Conservation (phyloP, 805 yeast genomes). For the Cyberlindnera xishuangbannaensis region DNA sequence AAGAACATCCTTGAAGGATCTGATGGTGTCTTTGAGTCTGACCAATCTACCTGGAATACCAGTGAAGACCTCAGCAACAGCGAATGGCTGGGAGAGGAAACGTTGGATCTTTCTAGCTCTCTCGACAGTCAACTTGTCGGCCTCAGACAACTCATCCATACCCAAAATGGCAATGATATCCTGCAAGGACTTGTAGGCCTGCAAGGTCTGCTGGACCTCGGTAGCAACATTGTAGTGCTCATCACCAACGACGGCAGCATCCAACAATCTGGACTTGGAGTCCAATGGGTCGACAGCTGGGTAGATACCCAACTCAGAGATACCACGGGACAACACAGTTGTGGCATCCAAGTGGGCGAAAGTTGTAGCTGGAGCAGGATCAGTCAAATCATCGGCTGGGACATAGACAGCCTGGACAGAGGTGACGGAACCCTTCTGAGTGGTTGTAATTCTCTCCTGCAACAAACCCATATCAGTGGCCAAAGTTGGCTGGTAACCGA, state of each 20-base stretch:
- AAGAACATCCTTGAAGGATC: slow-evolving; percentile 93
- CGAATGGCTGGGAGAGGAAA: slow-evolving; percentile 99
- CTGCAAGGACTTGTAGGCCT: slow-evolving; percentile 99
- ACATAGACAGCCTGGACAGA: slow-evolving; percentile 99
- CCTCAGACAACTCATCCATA: slow-evolving; percentile 99
- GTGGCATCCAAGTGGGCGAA: slow-evolving; percentile 99
- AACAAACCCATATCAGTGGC: slow-evolving; percentile 99
- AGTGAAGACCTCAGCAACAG: slow-evolving; percentile 99
- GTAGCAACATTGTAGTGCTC: slow-evolving; percentile 98
- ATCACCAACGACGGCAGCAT: slow-evolving; percentile 94
- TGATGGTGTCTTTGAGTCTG: slow-evolving; percentile 90
- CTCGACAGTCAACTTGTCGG: slow-evolving; percentile 98
- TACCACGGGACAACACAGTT: slow-evolving; percentile 99
- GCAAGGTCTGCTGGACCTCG: slow-evolving; percentile 94
- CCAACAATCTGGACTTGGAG: slow-evolving; percentile 97
- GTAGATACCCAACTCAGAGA: slow-evolving; percentile 99
- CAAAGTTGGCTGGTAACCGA: slow-evolving; percentile 99
- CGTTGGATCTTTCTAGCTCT: slow-evolving; percentile 99
- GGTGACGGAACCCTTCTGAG: slow-evolving; percentile 99
- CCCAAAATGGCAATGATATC: slow-evolving; percentile 99
- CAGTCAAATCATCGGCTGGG: slow-evolving; percentile 99
- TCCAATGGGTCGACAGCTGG: slow-evolving; percentile 99
- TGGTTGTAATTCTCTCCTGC: slow-evolving; percentile 99
- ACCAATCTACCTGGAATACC: slow-evolving; percentile 99
- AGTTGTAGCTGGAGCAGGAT: slow-evolving; percentile 99